These are phyloP conservation scores for Colletotrichum sidae DNA, from an alignment of 2,329 filamentous ascomycete species.

Conservation along the genomic window DNA sequence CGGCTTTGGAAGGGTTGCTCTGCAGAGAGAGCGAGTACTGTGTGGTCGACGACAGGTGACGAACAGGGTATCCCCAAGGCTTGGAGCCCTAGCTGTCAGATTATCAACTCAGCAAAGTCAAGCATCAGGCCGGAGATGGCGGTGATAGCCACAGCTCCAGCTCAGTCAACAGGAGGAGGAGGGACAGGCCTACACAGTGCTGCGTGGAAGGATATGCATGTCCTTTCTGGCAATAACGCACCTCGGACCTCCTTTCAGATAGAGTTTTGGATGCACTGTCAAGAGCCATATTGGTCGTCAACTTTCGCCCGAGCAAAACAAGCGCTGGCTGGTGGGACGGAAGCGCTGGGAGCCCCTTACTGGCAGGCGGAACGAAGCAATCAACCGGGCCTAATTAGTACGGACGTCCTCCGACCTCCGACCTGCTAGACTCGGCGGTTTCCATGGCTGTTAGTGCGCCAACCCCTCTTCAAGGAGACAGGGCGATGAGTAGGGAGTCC, in stretches of 20 bases:
- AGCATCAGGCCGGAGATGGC: constrained; percentile 28
- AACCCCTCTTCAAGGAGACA: constrained; percentile 30
- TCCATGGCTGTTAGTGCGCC: constrained; percentile 29
- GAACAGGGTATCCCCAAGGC: constrained; percentile 22
- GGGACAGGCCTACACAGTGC: too few relatives aligned
- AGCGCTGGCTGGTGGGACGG: constrained; percentile 17
- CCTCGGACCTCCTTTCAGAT: constrained; percentile 35
- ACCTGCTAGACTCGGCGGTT: constrained; percentile 35
- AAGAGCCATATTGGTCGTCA: constrained; percentile 25
- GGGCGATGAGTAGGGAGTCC: constrained; percentile 8
- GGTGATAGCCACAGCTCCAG: constrained; percentile 12
- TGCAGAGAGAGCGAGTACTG: constrained; percentile 3
- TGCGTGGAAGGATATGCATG: background rate
- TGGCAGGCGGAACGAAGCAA: constrained; percentile 27
- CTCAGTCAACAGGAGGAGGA: too few relatives aligned
- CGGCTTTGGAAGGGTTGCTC: constrained; percentile 20
- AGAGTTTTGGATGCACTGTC: constrained; percentile 36
- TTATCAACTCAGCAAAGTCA: constrained; percentile 32
- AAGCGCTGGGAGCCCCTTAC: constrained; percentile 28
- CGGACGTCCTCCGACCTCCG: constrained; percentile 34
- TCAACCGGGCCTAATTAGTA: constrained; percentile 32
- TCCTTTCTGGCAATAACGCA: background rate
- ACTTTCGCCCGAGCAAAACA: constrained; percentile 28
- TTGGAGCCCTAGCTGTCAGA: constrained; percentile 25
- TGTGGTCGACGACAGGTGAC: constrained; percentile 4